Evolutionary conservation across 176 grass and related monocot genomes (phyloP).

Genomic region (Musa itinerans): DNA sequence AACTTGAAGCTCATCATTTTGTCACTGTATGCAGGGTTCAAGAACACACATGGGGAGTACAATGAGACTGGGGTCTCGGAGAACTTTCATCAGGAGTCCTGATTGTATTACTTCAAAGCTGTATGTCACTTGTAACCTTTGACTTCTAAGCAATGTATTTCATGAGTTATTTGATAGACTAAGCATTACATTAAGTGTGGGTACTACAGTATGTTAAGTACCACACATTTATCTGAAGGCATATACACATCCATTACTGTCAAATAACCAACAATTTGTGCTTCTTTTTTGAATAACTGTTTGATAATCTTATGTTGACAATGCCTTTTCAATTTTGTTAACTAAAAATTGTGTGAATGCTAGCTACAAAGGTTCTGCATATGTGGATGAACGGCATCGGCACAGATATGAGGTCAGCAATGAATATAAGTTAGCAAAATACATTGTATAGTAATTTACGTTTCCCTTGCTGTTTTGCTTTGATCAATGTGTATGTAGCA

Average conservation of each 20-base stretch:
- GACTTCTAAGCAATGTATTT: background rate
- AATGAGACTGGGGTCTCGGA: constrained; percentile 77
- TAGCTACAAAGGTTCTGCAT: constrained; percentile 56
- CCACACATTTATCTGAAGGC: background rate
- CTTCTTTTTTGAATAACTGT: background rate
- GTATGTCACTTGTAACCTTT: constrained; percentile 29
- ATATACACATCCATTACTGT: background rate
- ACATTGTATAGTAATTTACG: background rate
- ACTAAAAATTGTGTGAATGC: constrained; percentile 14
- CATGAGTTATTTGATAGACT: background rate
- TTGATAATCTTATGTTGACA: constrained; percentile 6
- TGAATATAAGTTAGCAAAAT: constrained; percentile 3
- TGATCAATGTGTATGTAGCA: no score
- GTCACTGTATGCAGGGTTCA: constrained; percentile 49
- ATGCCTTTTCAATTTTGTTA: constrained; percentile 18
- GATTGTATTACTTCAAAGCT: constrained; percentile 71
- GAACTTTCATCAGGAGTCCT: constrained; percentile 57
- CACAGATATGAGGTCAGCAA: constrained; percentile 87
- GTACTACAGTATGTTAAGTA: background rate
- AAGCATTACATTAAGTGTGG: no score
- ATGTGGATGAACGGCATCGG: constrained; percentile 93
- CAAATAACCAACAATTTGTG: background rate
- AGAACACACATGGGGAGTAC: constrained; percentile 98
- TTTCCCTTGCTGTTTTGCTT: no score
- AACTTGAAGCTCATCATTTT: background rate